Conservation (phyloP, 164 flowering plant species). For the Aristolochia fimbriata region DNA sequence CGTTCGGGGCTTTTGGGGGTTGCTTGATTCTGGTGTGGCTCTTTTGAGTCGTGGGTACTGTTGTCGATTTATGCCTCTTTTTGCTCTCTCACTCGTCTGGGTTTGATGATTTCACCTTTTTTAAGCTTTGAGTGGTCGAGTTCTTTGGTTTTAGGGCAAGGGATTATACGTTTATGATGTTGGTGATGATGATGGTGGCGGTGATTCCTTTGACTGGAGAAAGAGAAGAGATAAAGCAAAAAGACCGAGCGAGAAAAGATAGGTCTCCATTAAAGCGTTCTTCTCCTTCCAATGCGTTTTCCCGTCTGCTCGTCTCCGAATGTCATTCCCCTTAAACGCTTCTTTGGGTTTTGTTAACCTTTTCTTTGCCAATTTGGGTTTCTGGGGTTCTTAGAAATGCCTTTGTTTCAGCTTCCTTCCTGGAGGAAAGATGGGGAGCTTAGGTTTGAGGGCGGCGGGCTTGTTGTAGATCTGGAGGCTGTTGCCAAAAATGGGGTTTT, state of each 20-base stretch:
- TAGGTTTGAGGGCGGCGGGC: constrained; percentile 32
- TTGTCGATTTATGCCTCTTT: not conserved
- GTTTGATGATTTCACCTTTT: constrained; percentile 40
- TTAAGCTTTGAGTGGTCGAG: constrained; percentile 19
- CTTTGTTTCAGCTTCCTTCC: constrained; percentile 25
- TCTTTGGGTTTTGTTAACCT: constrained; percentile 1
- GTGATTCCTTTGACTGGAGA: constrained; percentile 38
- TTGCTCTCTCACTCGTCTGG: constrained; percentile 15
- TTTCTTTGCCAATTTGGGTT: not conserved
- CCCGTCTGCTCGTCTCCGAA: constrained; percentile 2
- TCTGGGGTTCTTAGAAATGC: constrained; percentile 25
- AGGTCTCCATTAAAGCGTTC: constrained; percentile 25
- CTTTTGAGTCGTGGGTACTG: not conserved
- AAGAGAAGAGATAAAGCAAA: constrained; percentile 21
- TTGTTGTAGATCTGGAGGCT: constrained; percentile 40
- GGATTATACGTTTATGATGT: constrained; percentile 25
- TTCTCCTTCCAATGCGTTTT: constrained; percentile 3
- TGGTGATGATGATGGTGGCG: constrained; percentile 28
- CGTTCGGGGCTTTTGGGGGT: not conserved
- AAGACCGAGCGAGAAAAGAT: constrained; percentile 16
- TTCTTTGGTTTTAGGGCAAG: constrained; percentile 25
- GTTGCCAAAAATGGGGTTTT: constrained; percentile 46
- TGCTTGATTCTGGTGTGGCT: too few relatives aligned
- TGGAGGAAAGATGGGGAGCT: constrained; percentile 24
- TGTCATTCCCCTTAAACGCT: constrained; percentile 12